Base-by-base conservation (phyloP, 176 grass and related monocot species). In the Hordeum marinum region DNA sequence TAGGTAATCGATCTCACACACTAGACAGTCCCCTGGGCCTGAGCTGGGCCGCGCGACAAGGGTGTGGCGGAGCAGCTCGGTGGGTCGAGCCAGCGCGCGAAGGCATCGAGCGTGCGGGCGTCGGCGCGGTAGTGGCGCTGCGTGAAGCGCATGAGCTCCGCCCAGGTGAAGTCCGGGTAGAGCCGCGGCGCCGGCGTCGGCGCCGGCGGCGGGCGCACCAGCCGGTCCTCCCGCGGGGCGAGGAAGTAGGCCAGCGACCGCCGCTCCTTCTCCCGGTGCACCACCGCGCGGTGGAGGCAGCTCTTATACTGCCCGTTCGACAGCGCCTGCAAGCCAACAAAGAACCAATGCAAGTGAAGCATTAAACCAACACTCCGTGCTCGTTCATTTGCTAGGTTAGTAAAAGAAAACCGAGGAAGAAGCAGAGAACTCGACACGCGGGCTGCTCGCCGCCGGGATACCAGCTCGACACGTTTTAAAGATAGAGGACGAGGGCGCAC, bases 81-180 rank as follows among this genome's bases (percentile, higher is more conserved):
- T 11, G 15, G 62, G 48, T 63, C 41, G 7, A 90, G 87, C 93
- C 91, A 95, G n/a, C 64, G 36, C 2, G 83, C 50, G 87, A 98
- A 98, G 76, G 85, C 87, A 68, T 93, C 78, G 25, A 98, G 82
- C 15, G 95, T 98, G 64, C 75, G 65, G 13, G 70, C 21, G 88
- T 95, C 89, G 61, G 91, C 79, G 58, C 95, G 89, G 88, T 98
- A 91, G 36, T 93, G 89, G 5, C 72, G 76, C 88, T 98, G 93
- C 48, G 93, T 95, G 87, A 98, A 98, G 8, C 82, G 52, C 76
- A 83, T 76, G 13, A 98, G 81, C 26, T 93, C 92, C 8, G 64
- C 82, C 95, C 95, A 95, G 10, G 95, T 95, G 87, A 98, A 98
- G 82, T 98, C 93, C 41, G 90, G 92, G 87, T 90, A 98, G 39